Evolutionary conservation across 345 rosid species (phyloP), one percentile per base, ranked within the genome.

Genomic region (Firmiana major): DNA sequence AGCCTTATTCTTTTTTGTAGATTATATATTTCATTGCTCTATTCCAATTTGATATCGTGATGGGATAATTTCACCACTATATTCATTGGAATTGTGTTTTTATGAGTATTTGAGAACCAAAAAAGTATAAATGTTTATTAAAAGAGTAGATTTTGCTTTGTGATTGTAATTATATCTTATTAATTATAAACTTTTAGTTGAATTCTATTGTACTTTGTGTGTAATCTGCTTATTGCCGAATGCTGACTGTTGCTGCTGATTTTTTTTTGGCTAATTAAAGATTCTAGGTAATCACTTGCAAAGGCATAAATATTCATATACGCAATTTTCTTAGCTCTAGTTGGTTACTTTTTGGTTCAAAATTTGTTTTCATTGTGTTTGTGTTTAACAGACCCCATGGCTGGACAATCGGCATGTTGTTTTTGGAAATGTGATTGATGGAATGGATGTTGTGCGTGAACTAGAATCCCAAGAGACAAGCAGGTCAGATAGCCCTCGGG

Each of bases 401-500:
- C 83, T 93, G 87, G 98, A 95, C 84, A 84, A 89, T 76, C 91
- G 94, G 58, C 98, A 95, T 71, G 99, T 95, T 70, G 99, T 95
- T 73, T 95, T 89, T 38, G 97, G 98, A 75, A 84, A 90, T 62
- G 91, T 95, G n/a, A 40, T 89, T 58, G 94, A 92, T 36, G 98
- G 98, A 78, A 87, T 89, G 84, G 91, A 93, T 79, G 84, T 91
- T 34, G 93, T 93, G 53, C 82, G 81, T 58, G 85, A 84, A 58
- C 93, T 95, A 40, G 99, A 95, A 79, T 84, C 93, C 53, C 88
- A 81, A 59, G 93, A 89, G 86, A 93, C 98, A 45, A 89, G 92
- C 71, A 89, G 98, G 31, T 59, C 88, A 17, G 90, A 95, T 81
- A 53, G 21, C 79, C 98, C 99, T 8, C 76, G 84, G 79, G 71